These are phyloP conservation scores for Colletotrichum sublineola DNA, from an alignment of 2,329 filamentous ascomycete species.

Conservation along the genomic window DNA sequence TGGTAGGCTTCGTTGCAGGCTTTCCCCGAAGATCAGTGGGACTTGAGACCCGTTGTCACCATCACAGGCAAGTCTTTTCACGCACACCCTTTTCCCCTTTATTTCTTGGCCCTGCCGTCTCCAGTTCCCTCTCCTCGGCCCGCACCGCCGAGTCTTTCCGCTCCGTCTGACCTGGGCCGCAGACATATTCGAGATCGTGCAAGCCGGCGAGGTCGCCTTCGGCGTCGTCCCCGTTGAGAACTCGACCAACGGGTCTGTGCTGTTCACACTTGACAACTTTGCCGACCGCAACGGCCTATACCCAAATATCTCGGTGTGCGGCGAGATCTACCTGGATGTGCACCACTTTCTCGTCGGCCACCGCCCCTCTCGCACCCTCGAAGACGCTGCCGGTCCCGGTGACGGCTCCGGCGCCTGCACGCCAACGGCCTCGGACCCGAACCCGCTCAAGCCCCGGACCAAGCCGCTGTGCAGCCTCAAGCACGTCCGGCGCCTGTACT, in stretches of 20 bases:
- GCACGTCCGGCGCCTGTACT: slow-evolving; percentile 83
- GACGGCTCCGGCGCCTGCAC: slow-evolving; percentile 62
- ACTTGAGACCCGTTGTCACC: slow-evolving; percentile 63
- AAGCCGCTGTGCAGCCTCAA: slow-evolving; percentile 65
- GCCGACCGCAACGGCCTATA: slow-evolving; percentile 78
- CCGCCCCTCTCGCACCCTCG: slow-evolving; percentile 43
- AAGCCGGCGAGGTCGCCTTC: slow-evolving; percentile 71
- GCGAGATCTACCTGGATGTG: slow-evolving; percentile 88
- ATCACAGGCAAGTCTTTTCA: slow-evolving; percentile 59
- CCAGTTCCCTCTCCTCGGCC: slow-evolving; percentile 25
- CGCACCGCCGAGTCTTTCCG: not conserved
- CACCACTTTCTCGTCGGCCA: slow-evolving; percentile 86
- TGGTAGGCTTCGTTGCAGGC: slow-evolving; percentile 60
- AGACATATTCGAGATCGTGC: slow-evolving; percentile 87
- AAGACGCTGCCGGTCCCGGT: slow-evolving; percentile 48
- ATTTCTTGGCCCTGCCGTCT: slow-evolving; percentile 2
- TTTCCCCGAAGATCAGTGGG: slow-evolving; percentile 63
- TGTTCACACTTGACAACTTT: slow-evolving; percentile 90
- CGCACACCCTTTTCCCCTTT: not conserved
- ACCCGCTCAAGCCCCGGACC: slow-evolving; percentile 59
- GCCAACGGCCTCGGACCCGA: slow-evolving; percentile 62
- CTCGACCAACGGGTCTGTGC: slow-evolving; percentile 92
- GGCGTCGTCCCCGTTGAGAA: slow-evolving; percentile 97
- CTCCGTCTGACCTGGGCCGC: slow-evolving; percentile 26
- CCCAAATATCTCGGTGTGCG: slow-evolving; percentile 79